Evolutionary conservation across 768 basidiomycete genomes (phyloP), one percentile per base, ranked within the genome.

Genomic region (Leccinum aurantiacum): DNA sequence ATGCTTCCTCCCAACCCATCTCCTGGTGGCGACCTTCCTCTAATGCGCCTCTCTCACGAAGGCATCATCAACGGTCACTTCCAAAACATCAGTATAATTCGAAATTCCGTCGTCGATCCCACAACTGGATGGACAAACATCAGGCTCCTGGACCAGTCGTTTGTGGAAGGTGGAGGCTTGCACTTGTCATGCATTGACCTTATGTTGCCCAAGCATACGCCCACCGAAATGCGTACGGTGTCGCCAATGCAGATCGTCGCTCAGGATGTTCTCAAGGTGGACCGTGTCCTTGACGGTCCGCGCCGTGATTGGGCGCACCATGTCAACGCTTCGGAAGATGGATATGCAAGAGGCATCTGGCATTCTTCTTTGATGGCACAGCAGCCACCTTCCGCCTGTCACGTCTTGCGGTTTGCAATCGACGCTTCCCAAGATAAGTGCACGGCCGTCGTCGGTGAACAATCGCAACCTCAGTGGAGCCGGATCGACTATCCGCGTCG

Each of bases 31-130:
- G 25, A 38, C 4, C 58, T 59, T 41, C 35, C 14, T 17, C 50
- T 58, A 24, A 41, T 41, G 17, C 4, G 17, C 17, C 38, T 41
- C 38, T 52, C 50, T 14, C 58, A 59, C 9, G 58, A 59, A 6
- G 58, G 53, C n/a, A 7, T 48, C 7, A 7, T 17, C 3, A 10
- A 8, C 10, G 41, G 41, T 7, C 19, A 7, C 29, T 8, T 29
- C 24, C 14, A 17, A 1, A 7, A 4, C 9, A 6, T 48, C 14
- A n/a, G 35, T 29, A 33, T 48, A 25, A 15, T 59, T 14, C 53
- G 58, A 56, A 59, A 59, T 49, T 56, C 58, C 8, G 4, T 48
- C 4, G n/a, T 49, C 17, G 15, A 49, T 19, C 9, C 57, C 4
- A 22, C 13, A 3, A 29, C 25, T 3, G 33, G 58, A 2, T 1